Conservation (phyloP, 2,329 filamentous ascomycete genomes). For the Sclerotinia glacialis region DNA sequence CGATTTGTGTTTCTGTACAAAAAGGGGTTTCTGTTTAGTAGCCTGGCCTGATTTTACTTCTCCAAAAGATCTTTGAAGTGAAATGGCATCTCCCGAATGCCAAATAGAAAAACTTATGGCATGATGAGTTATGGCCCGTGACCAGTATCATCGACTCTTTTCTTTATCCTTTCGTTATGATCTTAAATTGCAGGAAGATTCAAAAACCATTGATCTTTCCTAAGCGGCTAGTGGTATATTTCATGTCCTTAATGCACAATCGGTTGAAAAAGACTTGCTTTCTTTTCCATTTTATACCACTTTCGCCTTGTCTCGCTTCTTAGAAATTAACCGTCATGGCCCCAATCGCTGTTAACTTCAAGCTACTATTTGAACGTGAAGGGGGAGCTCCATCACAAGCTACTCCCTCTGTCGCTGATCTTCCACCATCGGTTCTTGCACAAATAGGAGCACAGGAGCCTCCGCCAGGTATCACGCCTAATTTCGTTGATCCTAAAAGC, state of each 20-base stretch:
- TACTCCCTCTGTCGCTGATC: not conserved
- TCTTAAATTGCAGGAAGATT: not conserved
- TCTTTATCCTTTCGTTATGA: not conserved
- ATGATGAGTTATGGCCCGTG: no score
- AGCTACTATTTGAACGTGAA: not conserved
- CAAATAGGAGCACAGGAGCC: not conserved
- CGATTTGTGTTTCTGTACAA: no score
- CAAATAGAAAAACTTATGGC: no score
- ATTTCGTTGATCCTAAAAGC: not conserved
- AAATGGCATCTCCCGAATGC: no score
- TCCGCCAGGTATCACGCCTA: not conserved
- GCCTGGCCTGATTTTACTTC: no score
- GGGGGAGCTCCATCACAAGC: not conserved
- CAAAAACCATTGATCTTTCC: not conserved
- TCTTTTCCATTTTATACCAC: not conserved
- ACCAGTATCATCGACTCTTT: not conserved
- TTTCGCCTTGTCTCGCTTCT: not conserved
- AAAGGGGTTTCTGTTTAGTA: no score
- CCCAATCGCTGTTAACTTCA: not conserved
- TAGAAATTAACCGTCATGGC: not conserved
- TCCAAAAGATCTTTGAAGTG: no score
- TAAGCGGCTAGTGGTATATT: no score
- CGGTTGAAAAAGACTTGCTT: no score
- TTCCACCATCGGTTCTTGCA: not conserved
- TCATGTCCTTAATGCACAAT: no score